These are phyloP conservation scores for Diaporthe velutina DNA, from an alignment of 2,329 filamentous ascomycete species.

Conservation along the genomic window DNA sequence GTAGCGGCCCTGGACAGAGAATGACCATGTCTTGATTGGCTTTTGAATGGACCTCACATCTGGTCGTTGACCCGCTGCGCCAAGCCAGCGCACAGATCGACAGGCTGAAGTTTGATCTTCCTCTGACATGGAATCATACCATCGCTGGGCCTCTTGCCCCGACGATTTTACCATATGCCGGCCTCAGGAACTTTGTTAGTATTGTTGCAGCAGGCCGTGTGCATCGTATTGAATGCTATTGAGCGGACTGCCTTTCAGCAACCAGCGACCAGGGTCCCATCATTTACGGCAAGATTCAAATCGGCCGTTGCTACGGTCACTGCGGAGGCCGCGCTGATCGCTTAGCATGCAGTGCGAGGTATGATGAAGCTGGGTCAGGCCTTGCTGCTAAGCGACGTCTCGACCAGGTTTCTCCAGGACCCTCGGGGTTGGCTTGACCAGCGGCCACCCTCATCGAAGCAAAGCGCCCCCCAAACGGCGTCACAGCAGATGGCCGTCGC, in stretches of 20 bases:
- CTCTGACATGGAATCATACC: not conserved
- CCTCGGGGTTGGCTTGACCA: not conserved
- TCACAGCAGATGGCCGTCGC: not conserved
- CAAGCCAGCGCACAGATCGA: slow-evolving; percentile 17
- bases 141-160: not conserved
- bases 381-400: slow-evolving; percentile 14
- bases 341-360: not conserved
- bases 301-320: not conserved
- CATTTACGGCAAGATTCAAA: not conserved
- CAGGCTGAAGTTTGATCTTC: not conserved
- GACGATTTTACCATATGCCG: not conserved
- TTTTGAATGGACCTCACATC: slow-evolving; percentile 2
- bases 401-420: slow-evolving; percentile 5
- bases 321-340: not conserved
- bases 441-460: not conserved
- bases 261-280: not conserved
- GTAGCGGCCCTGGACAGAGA: not conserved
- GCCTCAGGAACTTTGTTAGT: not conserved
- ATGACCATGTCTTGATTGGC: not conserved
- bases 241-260: not conserved
- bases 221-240: slow-evolving; percentile 3
- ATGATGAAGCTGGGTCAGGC: slow-evolving; percentile 12
- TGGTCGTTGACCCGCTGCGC: not conserved
- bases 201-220: not conserved
- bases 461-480: not conserved